Conservation (phyloP, 495 filamentous ascomycete genomes). For the Astrothelium macrocarpum region DNA sequence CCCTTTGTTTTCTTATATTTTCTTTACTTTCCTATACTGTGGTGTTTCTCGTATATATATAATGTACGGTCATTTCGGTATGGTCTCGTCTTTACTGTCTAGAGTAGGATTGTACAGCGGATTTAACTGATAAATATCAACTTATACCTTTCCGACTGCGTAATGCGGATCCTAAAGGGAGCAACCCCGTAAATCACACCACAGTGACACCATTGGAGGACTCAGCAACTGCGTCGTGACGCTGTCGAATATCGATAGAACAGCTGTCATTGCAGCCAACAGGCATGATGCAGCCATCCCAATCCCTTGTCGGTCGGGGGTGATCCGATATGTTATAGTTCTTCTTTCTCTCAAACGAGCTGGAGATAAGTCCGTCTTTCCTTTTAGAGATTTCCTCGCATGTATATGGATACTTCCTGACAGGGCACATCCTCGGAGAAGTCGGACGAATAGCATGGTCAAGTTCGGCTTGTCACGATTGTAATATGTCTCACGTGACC, state of each 20-base stretch:
- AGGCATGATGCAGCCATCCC: neutral
- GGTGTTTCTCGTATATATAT: neutral
- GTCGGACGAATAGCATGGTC: neutral
- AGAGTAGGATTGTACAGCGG: neutral
- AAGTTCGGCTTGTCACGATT: neutral
- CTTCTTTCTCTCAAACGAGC: neutral
- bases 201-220: neutral
- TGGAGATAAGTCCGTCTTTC: conserved; percentile 1
- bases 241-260: neutral
- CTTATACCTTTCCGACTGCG: neutral
- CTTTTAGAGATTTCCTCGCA: neutral
- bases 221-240: neutral
- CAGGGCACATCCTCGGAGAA: neutral
- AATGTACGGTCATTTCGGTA: neutral
- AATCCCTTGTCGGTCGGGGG: neutral
- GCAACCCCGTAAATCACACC: neutral
- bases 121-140: neutral
- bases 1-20: conserved; percentile 1
- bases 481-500: no score
- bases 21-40: neutral
- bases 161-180: neutral
- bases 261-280: neutral
- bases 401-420: neutral
- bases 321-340: neutral
- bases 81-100: neutral